Percentiles rank a stretch among this genome's conserved stretches.
Evolutionary conservation across 2,329 filamentous ascomycete genomes (phyloP).

Genomic region (Colletotrichum godetiae): DNA sequence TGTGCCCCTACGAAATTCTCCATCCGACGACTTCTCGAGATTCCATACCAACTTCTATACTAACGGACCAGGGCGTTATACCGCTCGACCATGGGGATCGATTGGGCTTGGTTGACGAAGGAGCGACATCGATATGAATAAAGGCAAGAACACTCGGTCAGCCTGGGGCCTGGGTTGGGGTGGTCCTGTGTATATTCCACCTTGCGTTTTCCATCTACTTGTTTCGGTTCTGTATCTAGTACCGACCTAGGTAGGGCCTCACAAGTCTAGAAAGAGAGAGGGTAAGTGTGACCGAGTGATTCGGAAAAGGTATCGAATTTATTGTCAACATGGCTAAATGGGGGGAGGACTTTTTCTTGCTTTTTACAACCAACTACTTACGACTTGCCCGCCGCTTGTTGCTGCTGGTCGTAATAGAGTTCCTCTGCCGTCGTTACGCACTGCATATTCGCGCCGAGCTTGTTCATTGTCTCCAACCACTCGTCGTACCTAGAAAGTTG

Average conservation of each 20-base stretch:
- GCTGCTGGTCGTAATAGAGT: slow-evolving; percentile 55
- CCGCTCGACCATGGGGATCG: slow-evolving; percentile 9
- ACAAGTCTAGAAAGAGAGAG: too few relatives aligned
- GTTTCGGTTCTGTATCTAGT: too few relatives aligned
- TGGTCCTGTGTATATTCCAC: too few relatives aligned
- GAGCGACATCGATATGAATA: background rate
- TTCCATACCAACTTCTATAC: slow-evolving; percentile 20
- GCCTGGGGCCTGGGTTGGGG: too few relatives aligned
- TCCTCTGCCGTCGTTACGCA: slow-evolving; percentile 89
- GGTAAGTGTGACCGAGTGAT: background rate
- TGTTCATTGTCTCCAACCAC: slow-evolving; percentile 95
- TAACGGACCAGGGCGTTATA: slow-evolving; percentile 13
- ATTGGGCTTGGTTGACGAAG: background rate
- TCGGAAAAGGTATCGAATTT: background rate
- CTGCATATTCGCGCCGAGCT: slow-evolving; percentile 88
- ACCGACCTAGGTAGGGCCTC: too few relatives aligned
- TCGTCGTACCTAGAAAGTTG: slow-evolving; percentile 74
- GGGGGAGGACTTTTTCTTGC: background rate
- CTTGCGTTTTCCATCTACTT: too few relatives aligned
- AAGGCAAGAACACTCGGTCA: background rate
- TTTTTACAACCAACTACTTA: background rate
- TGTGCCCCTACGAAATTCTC: background rate
- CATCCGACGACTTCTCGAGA: background rate
- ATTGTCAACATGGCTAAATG: background rate
- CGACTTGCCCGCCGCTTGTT: slow-evolving; percentile 37